A percentile compares a stretch with the other conserved stretches of the same genome.
These are phyloP conservation scores for Excoecaria cochinchinensis DNA, from an alignment of 345 rosid species.

Conservation along the genomic window DNA sequence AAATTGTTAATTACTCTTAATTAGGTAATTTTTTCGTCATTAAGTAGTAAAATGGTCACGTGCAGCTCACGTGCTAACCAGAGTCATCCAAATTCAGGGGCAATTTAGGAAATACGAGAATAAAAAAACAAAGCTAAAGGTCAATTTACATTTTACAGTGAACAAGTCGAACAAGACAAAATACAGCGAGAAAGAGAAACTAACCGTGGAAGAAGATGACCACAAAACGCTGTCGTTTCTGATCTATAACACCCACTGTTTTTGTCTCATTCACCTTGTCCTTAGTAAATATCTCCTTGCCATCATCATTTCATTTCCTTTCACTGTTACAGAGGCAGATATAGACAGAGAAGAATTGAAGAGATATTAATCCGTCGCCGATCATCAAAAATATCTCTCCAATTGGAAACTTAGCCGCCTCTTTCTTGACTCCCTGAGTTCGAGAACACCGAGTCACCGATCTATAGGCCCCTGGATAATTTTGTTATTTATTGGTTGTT, in stretches of 20 bases:
- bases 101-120: constrained; percentile 8
- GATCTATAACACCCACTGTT: neutral
- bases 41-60: neutral
- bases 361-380: constrained; percentile 11
- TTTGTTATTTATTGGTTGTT: neutral
- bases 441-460: constrained; percentile 2
- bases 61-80: constrained; percentile 19
- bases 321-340: neutral
- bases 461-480: neutral
- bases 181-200: neutral
- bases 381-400: constrained; percentile 10
- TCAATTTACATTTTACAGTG: constrained; percentile 1
- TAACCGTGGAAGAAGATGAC: constrained; percentile 2
- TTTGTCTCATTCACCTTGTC: constrained; percentile 20
- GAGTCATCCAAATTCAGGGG: constrained; percentile 20
- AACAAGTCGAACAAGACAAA: constrained; percentile 3
- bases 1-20: neutral
- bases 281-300: constrained; percentile 13
- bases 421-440: neutral
- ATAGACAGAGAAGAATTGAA: neutral
- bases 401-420: neutral
- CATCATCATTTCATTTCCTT: constrained; percentile 1
- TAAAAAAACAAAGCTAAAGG: neutral
- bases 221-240: constrained; percentile 22
- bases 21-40: neutral